Percentiles rank a stretch among this genome's conserved stretches.
Conservation (phyloP, 2,329 filamentous ascomycete genomes). For the Cucurbitaria berberidis region DNA sequence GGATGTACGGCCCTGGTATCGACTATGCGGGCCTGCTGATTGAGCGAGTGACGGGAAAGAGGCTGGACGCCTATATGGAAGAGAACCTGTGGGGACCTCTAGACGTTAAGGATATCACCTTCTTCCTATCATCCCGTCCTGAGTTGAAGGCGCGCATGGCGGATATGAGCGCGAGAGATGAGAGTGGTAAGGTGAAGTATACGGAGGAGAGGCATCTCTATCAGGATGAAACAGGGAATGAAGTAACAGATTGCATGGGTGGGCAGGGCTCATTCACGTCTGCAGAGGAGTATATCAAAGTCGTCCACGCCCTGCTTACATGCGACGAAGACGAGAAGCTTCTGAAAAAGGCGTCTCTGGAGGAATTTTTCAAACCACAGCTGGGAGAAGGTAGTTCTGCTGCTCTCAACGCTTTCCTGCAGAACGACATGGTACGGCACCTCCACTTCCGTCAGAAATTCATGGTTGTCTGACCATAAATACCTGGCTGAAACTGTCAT, state of each 20-base stretch:
- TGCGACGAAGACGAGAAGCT: constrained; percentile 34
- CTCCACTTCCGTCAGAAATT: not conserved
- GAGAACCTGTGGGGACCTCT: constrained; percentile 56
- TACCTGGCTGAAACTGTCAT: not conserved
- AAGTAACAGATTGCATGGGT: constrained; percentile 32
- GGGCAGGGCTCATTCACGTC: constrained; percentile 31
- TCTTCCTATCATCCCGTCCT: constrained; percentile 52
- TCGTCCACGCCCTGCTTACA: constrained; percentile 36
- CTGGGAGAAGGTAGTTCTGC: constrained; percentile 21
- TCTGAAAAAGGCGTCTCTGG: constrained; percentile 31
- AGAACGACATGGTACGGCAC: constrained; percentile 21
- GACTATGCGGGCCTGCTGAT: constrained; percentile 59
- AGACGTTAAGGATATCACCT: constrained; percentile 58
- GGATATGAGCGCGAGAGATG: constrained; percentile 37
- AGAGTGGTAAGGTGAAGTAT: constrained; percentile 17
- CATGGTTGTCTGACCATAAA: not conserved
- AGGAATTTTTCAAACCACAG: constrained; percentile 42
- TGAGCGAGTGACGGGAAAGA: constrained; percentile 51
- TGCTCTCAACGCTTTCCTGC: constrained; percentile 45
- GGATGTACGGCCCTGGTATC: constrained; percentile 56
- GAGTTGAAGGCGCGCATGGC: constrained; percentile 29
- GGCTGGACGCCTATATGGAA: constrained; percentile 67
- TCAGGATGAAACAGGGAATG: constrained; percentile 18
- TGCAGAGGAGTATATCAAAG: constrained; percentile 38
- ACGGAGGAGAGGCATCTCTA: constrained; percentile 16